Evolutionary conservation across 768 basidiomycete genomes (phyloP).

Genomic region (Podaxis sp.): DNA sequence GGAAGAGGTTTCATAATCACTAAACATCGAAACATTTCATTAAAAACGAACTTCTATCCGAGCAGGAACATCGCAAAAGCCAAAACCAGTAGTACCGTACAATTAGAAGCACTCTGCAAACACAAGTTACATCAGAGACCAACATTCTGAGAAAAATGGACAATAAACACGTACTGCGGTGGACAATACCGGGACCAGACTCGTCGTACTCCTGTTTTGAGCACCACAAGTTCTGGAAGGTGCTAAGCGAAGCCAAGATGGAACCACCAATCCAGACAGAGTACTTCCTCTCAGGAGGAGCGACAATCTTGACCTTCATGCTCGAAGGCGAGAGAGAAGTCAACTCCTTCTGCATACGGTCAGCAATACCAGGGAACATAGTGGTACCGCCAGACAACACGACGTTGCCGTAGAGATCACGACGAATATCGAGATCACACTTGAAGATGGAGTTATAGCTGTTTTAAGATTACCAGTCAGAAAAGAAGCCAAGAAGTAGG

Average conservation of each 20-base stretch:
- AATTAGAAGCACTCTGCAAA: slow-evolving; percentile 33
- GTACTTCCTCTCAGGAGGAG: slow-evolving; percentile 93
- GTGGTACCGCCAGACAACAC: slow-evolving; percentile 89
- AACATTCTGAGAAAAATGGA: background rate
- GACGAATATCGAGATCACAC: slow-evolving; percentile 85
- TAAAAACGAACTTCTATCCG: too few species aligned
- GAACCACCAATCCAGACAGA: slow-evolving; percentile 94
- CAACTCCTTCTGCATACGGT: slow-evolving; percentile 95
- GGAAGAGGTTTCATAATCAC: too few species aligned
- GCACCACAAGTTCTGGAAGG: slow-evolving; percentile 97
- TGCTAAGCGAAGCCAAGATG: slow-evolving; percentile 84
- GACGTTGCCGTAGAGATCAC: slow-evolving; percentile 78
- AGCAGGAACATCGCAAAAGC: background rate
- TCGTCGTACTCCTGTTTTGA: slow-evolving; percentile 93
- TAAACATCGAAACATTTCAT: too few species aligned
- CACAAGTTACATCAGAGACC: background rate
- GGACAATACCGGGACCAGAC: slow-evolving; percentile 75
- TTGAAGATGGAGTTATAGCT: slow-evolving; percentile 83
- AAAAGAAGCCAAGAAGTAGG: slow-evolving; percentile 8
- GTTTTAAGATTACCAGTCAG: background rate
- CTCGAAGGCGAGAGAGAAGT: slow-evolving; percentile 80
- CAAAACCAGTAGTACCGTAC: background rate
- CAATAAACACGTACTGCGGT: slow-evolving; percentile 60
- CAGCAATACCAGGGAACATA: slow-evolving; percentile 96
- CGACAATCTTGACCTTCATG: slow-evolving; percentile 96